Evolutionary conservation across 768 basidiomycete genomes (phyloP).

Genomic region (Omphalotus guepiniiformis): DNA sequence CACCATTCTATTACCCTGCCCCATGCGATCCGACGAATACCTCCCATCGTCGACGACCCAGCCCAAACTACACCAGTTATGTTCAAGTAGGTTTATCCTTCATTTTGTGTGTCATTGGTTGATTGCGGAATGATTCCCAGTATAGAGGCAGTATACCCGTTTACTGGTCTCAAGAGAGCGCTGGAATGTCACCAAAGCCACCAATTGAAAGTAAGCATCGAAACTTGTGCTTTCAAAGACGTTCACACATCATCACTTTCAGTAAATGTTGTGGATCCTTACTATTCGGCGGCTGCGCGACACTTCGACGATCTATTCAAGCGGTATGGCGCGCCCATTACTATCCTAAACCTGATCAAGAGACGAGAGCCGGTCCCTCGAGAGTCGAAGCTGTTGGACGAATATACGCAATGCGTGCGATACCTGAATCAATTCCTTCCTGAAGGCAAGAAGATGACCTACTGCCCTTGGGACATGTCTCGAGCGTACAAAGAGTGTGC

Average conservation of each 20-base stretch:
- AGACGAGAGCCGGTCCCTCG: slow-evolving; percentile 71
- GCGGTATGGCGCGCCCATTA: slow-evolving; percentile 86
- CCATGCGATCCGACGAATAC: slow-evolving; percentile 27
- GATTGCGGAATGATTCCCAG: slow-evolving; percentile 29
- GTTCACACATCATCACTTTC: slow-evolving; percentile 3
- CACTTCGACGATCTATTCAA: slow-evolving; percentile 91
- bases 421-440: slow-evolving; percentile 97
- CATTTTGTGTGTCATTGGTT: not conserved
- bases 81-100: slow-evolving; percentile 59
- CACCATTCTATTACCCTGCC: slow-evolving; percentile 79
- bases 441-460: slow-evolving; percentile 77
- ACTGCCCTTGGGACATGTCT: slow-evolving; percentile 96
- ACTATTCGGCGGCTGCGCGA: slow-evolving; percentile 86
- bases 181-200: slow-evolving; percentile 85
- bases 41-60: slow-evolving; percentile 48
- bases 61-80: slow-evolving; percentile 90
- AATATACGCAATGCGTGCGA: slow-evolving; percentile 87
- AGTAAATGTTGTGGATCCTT: slow-evolving; percentile 95
- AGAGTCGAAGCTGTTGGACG: slow-evolving; percentile 85
- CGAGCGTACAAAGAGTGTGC: slow-evolving; percentile 89
- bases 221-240: not conserved
- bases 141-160: slow-evolving; percentile 95
- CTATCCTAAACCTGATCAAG: slow-evolving; percentile 94
- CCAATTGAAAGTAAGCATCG: slow-evolving; percentile 84
- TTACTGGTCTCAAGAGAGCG: slow-evolving; percentile 95